Conservation (phyloP, 2,329 filamentous ascomycete genomes). For the Ophiocordyceps polyrhachis-furcata region DNA sequence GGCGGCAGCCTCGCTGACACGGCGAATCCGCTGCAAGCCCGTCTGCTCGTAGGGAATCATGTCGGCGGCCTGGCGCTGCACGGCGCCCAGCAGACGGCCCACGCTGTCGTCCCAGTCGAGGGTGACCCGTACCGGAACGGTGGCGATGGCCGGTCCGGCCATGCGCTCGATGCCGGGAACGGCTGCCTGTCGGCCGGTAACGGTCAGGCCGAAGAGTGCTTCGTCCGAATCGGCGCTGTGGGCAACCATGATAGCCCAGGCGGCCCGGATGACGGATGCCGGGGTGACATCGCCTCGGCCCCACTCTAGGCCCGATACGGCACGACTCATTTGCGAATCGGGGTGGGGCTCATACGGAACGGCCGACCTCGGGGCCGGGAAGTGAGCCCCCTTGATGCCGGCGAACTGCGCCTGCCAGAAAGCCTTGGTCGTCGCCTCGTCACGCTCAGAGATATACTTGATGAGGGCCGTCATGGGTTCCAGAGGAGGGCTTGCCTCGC, state of each 20-base stretch:
- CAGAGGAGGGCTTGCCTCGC: background rate
- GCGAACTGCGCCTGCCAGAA: conserved; percentile 23
- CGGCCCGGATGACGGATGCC: conserved; percentile 8
- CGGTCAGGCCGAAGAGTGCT: conserved; percentile 9
- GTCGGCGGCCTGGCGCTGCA: conserved; percentile 9
- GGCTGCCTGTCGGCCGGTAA: conserved; percentile 10
- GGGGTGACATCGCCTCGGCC: conserved; percentile 4
- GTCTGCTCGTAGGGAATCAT: conserved; percentile 11
- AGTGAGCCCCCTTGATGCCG: conserved; percentile 4
- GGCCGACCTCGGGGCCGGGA: conserved; percentile 1
- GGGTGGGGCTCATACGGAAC: conserved; percentile 1
- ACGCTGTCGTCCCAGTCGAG: conserved; percentile 2
- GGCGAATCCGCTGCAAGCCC: conserved; percentile 12
- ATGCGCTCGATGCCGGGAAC: conserved; percentile 10
- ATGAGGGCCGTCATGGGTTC: conserved; percentile 19
- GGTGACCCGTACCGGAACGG: conserved; percentile 6
- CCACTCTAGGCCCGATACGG: conserved; percentile 2
- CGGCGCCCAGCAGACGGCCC: background rate
- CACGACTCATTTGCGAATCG: conserved; percentile 1
- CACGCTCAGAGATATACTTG: conserved; percentile 18
- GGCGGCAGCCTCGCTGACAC: conserved; percentile 1
- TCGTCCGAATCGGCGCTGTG: conserved; percentile 17
- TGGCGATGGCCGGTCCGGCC: conserved; percentile 11
- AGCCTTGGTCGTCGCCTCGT: conserved; percentile 7
- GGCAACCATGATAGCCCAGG: conserved; percentile 15